phyloP scores from a whole-genome alignment of 352 stramenopile species.

The Chrysophaeum taylorii region DNA sequence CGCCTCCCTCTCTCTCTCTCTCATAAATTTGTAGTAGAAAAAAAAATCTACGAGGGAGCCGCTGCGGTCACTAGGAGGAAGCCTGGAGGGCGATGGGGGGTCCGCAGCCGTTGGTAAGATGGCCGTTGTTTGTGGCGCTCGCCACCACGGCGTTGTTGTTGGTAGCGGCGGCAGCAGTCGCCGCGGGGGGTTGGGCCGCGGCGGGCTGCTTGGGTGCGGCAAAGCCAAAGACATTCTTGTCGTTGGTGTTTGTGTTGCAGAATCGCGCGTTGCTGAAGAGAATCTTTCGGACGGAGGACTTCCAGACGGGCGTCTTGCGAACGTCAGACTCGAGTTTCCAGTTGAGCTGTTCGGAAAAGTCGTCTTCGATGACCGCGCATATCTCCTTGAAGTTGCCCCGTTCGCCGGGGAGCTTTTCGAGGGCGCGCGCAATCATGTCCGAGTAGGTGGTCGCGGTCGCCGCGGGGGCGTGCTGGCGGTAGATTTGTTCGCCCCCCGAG shows the following conservation, averaged over 20 bases:
- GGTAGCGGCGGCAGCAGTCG: no score
- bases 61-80: no score
- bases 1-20: no score
- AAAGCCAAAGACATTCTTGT: conserved; percentile 10
- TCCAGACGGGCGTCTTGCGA: conserved; percentile 70
- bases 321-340: conserved; percentile 69
- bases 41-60: no score
- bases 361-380: conserved; percentile 64
- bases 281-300: conserved; percentile 73
- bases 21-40: no score
- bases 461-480: neutral
- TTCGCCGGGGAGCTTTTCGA: conserved; percentile 42
- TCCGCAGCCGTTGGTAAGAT: no score
- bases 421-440: conserved; percentile 67
- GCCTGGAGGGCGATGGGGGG: no score
- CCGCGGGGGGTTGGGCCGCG: no score
- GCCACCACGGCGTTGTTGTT: no score
- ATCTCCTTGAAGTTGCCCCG: conserved; percentile 65
- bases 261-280: conserved; percentile 70
- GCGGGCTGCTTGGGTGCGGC: no score
- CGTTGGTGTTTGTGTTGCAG: conserved; percentile 27
- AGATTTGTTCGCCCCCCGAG: no score
- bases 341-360: conserved; percentile 70
- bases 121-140: no score
- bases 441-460: conserved; percentile 46